Evolutionary conservation across 495 filamentous ascomycete genomes (phyloP).

Genomic region (Penicillium maclennaniae): DNA sequence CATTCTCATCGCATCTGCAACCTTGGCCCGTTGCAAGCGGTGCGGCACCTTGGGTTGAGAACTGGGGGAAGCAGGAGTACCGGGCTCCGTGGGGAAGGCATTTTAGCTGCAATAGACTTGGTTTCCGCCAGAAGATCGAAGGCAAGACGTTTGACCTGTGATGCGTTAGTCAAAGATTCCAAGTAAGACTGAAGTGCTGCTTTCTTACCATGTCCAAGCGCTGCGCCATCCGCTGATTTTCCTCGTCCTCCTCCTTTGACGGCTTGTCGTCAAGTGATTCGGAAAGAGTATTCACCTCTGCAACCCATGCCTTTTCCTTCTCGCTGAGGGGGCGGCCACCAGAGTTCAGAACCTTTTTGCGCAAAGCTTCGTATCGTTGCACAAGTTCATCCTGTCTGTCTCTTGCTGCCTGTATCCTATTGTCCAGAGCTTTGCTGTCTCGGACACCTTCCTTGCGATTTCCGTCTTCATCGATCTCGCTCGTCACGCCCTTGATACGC

Average conservation of each 20-base stretch:
- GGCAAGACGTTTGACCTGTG: constrained; percentile 44
- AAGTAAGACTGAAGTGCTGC: constrained; percentile 13
- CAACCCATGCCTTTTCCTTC: constrained; percentile 64
- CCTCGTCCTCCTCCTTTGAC: constrained; percentile 18
- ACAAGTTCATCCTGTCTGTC: constrained; percentile 56
- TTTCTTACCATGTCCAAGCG: constrained; percentile 38
- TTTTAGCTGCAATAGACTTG: constrained; percentile 34
- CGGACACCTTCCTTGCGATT: constrained; percentile 36
- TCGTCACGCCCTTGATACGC: constrained; percentile 62
- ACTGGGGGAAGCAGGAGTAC: constrained; percentile 28
- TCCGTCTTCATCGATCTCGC: constrained; percentile 53
- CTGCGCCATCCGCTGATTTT: constrained; percentile 26
- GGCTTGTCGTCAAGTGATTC: constrained; percentile 25
- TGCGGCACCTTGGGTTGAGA: constrained; percentile 54
- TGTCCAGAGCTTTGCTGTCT: constrained; percentile 52
- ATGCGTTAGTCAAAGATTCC: constrained; percentile 10
- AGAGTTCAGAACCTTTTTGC: constrained; percentile 54
- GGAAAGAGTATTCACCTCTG: constrained; percentile 56
- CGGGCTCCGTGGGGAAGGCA: constrained; percentile 25
- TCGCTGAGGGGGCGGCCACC: constrained; percentile 65
- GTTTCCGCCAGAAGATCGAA: constrained; percentile 50
- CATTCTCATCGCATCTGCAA: constrained; percentile 64
- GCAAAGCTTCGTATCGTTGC: constrained; percentile 60
- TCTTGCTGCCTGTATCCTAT: constrained; percentile 56
- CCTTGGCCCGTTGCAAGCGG: constrained; percentile 62